These are phyloP conservation scores for Crithidia bombi DNA, from an alignment of 208 protist species.

Conservation along the genomic window DNA sequence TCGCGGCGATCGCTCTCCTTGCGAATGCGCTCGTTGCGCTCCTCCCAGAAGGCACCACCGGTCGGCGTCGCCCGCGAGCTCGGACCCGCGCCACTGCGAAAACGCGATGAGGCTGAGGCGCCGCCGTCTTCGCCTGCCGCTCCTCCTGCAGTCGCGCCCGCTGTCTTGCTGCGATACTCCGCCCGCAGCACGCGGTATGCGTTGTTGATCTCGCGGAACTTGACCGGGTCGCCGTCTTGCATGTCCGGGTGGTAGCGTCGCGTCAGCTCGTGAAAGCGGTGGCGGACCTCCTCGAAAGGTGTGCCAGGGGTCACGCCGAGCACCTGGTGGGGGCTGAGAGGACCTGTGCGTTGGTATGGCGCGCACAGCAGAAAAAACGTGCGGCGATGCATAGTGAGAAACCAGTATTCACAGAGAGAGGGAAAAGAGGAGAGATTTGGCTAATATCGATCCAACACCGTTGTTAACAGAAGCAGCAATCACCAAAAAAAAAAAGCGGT, in stretches of 20 bases:
- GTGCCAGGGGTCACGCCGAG: slow-evolving; percentile 53
- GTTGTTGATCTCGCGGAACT: slow-evolving; percentile 79
- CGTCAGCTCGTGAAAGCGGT: slow-evolving; percentile 69
- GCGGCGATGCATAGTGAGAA: slow-evolving; percentile 34
- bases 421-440: slow-evolving; percentile 21
- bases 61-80: slow-evolving; percentile 13
- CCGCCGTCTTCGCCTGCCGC: background rate
- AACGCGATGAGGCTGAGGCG: slow-evolving; percentile 6
- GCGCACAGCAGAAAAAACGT: slow-evolving; percentile 10
- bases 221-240: slow-evolving; percentile 58
- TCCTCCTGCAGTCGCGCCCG: background rate
- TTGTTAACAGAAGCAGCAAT: too few relatives aligned
- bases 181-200: slow-evolving; percentile 67
- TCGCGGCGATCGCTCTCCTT: slow-evolving; percentile 39
- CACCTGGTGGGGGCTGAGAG: slow-evolving; percentile 52
- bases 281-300: slow-evolving; percentile 60
- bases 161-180: slow-evolving; percentile 35
- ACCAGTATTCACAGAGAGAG: background rate
- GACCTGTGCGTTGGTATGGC: slow-evolving; percentile 11
- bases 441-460: too few relatives aligned
- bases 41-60: slow-evolving; percentile 58
- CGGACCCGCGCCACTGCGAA: slow-evolving; percentile 8
- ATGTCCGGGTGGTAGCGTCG: slow-evolving; percentile 77
- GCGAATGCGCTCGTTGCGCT: slow-evolving; percentile 43
- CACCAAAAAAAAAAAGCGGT: slow-evolving; percentile 23